A percentile compares a stretch with the other conserved stretches of the same genome.
These are phyloP conservation scores for Allium cepa DNA, from an alignment of 106 monocot species.

Conservation along the genomic window DNA sequence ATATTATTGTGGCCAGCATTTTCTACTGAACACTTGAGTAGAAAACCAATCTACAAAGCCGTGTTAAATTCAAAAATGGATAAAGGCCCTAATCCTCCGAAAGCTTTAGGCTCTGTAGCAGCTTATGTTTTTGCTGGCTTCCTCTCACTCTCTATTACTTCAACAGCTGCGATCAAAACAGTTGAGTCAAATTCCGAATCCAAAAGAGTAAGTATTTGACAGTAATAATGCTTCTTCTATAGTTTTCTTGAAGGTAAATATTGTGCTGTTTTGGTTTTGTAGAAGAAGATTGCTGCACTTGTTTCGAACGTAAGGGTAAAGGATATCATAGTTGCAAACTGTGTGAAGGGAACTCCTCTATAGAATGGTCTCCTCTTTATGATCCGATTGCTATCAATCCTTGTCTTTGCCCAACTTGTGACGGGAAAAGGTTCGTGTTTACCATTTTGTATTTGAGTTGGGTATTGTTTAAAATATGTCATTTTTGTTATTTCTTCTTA, in stretches of 20 bases:
- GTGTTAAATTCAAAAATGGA: too few relatives aligned
- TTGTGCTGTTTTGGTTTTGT: neutral
- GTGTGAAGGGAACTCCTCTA: conserved; percentile 62
- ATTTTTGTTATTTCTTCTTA: too few relatives aligned
- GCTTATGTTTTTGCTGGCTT: conserved; percentile 32
- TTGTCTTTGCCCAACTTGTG: conserved; percentile 90
- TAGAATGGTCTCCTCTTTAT: conserved; percentile 81
- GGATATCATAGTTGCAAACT: conserved; percentile 80
- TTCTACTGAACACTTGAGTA: too few relatives aligned
- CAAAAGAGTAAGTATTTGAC: conserved; percentile 24
- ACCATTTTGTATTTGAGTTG: neutral
- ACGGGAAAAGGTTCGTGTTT: conserved; percentile 54
- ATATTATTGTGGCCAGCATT: too few relatives aligned
- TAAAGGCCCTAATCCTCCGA: neutral
- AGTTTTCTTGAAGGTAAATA: conserved; percentile 4
- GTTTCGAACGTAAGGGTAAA: conserved; percentile 58
- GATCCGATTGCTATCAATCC: conserved; percentile 85
- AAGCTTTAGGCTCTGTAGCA: conserved; percentile 20
- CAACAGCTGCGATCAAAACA: conserved; percentile 34
- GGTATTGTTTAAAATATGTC: neutral
- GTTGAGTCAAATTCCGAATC: conserved; percentile 36
- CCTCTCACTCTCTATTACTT: conserved; percentile 36
- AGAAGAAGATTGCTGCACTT: conserved; percentile 51
- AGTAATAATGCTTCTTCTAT: neutral
- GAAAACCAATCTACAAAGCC: too few relatives aligned